A percentile compares a stretch with the other conserved stretches of the same genome.
These are phyloP conservation scores for Coffea eugenioides DNA, from an alignment of 257 asterid species.

Conservation along the genomic window DNA sequence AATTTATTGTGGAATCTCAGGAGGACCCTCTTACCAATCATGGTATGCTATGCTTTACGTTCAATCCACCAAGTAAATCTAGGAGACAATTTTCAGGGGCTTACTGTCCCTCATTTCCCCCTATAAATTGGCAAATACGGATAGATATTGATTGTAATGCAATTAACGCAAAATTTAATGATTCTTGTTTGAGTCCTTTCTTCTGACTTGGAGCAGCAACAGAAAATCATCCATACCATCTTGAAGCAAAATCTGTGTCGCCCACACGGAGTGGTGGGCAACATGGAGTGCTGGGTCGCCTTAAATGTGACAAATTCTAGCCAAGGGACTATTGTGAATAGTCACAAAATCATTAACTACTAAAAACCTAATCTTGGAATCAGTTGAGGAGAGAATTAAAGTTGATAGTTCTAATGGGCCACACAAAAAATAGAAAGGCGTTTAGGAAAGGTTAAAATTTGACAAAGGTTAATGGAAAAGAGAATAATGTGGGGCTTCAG, in stretches of 20 bases:
- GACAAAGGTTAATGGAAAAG: background rate
- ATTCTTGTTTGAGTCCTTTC: background rate
- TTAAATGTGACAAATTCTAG: constrained; percentile 13
- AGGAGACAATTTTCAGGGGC: background rate
- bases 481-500: background rate
- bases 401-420: background rate
- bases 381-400: background rate
- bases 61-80: background rate
- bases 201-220: background rate
- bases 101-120: background rate
- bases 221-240: background rate
- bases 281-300: constrained; percentile 12
- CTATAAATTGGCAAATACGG: background rate
- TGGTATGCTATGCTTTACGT: background rate
- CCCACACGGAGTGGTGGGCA: constrained; percentile 7
- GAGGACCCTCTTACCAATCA: background rate
- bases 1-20: background rate
- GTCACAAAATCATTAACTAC: background rate
- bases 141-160: background rate
- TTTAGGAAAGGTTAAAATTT: background rate
- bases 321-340: background rate
- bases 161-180: background rate
- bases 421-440: background rate
- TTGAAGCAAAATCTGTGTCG: background rate
- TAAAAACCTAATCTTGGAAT: constrained; percentile 5